These are phyloP conservation scores for Nannochloropsis granulata DNA, from an alignment of 108 stramenopile genomes.

Conservation along the genomic window DNA sequence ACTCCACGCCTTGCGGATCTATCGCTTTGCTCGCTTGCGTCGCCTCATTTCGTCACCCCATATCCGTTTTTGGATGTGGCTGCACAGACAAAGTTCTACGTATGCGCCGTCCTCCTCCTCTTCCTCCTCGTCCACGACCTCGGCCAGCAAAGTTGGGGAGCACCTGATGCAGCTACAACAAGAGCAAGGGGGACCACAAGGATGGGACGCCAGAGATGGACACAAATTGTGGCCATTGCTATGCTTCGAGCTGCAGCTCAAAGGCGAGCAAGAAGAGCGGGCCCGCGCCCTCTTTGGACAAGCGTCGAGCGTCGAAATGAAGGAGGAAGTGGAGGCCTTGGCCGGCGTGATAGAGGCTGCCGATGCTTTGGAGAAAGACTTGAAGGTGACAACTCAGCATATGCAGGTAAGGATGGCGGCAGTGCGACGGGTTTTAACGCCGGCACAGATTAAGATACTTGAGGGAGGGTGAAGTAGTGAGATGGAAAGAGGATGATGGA, in stretches of 20 bases:
- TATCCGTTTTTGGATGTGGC: neutral
- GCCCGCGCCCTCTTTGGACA: slow-evolving; percentile 8
- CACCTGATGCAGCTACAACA: neutral
- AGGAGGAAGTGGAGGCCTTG: neutral
- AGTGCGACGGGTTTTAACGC: neutral
- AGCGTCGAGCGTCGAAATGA: neutral
- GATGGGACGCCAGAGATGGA: neutral
- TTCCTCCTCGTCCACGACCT: neutral
- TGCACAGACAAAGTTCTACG: neutral
- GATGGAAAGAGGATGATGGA: no score
- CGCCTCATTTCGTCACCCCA: neutral
- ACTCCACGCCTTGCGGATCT: neutral
- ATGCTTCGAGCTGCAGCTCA: slow-evolving; percentile 71
- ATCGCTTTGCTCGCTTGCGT: neutral
- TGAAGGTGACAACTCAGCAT: neutral
- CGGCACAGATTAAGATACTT: neutral
- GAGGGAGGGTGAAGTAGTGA: neutral
- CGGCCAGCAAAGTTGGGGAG: neutral
- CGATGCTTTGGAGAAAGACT: neutral
- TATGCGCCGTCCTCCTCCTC: no score
- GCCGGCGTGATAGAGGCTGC: neutral
- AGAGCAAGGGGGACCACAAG: neutral
- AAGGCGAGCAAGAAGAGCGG: slow-evolving; percentile 78
- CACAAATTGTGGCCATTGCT: slow-evolving; percentile 69
- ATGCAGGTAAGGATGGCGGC: neutral